A percentile compares a stretch with the other conserved stretches of the same genome.
Conservation (phyloP, 805 yeast species). For the Starmerella stigmatis region DNA sequence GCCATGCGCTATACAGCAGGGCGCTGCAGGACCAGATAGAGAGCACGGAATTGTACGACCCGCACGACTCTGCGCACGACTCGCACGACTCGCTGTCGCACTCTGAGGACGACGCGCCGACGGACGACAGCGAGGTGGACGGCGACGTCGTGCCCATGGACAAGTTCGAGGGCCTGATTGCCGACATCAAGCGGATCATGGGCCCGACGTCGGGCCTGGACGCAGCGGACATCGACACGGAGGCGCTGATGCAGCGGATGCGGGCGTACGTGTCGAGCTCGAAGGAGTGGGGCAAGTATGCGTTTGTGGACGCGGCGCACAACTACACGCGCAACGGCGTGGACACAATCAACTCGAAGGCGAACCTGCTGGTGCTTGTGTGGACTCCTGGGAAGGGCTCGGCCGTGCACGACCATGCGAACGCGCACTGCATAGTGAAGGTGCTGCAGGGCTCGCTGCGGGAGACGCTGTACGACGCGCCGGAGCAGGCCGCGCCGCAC, state of each 20-base stretch:
- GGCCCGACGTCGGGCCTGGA: conserved; percentile 33
- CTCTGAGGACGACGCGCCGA: neutral
- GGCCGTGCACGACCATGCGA: conserved; percentile 63
- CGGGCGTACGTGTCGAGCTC: conserved; percentile 39
- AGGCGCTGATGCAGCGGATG: conserved; percentile 38
- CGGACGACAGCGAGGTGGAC: conserved; percentile 3
- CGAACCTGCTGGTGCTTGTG: conserved; percentile 53
- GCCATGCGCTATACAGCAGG: neutral
- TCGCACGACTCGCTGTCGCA: neutral
- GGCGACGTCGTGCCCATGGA: neutral
- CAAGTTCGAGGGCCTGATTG: conserved; percentile 30
- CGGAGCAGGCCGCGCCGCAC: conserved; percentile 28
- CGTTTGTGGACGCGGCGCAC: conserved; percentile 41
- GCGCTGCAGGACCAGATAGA: neutral
- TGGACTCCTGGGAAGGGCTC: conserved; percentile 62
- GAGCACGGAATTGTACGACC: neutral
- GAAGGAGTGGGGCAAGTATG: conserved; percentile 50
- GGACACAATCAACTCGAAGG: conserved; percentile 58
- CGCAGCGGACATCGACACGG: conserved; percentile 43
- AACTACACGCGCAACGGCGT: conserved; percentile 64
- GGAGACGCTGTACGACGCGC: conserved; percentile 49
- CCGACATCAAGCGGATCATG: conserved; percentile 30
- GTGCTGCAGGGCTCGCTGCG: conserved; percentile 47
- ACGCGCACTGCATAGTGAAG: conserved; percentile 69
- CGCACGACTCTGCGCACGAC: conserved; percentile 2